Evolutionary conservation across 2,329 filamentous ascomycete genomes (phyloP).

Genomic region (Dothideomycetes sp.): DNA sequence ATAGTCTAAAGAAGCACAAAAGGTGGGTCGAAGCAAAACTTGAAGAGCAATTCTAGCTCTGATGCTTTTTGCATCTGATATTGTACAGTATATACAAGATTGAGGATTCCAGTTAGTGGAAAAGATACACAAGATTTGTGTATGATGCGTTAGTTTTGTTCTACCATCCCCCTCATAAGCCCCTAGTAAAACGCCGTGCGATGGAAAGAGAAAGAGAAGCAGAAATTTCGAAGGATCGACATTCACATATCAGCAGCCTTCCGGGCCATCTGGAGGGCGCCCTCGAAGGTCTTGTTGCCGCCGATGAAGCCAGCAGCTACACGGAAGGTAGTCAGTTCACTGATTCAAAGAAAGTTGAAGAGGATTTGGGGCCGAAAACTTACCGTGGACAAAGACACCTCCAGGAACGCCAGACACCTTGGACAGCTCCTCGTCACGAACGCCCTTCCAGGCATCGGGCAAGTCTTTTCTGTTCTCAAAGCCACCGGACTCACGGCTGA

Average conservation of each 20-base stretch:
- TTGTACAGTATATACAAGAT: too few species aligned
- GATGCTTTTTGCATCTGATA: too few species aligned
- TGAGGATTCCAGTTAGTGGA: too few species aligned
- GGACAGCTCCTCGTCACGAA: slow-evolving; percentile 78
- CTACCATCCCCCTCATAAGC: too few species aligned
- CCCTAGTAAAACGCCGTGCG: background rate
- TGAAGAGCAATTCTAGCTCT: too few species aligned
- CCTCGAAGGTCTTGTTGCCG: slow-evolving; percentile 85
- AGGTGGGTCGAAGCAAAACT: too few species aligned
- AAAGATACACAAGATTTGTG: too few species aligned
- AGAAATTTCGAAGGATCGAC: background rate
- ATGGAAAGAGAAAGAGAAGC: background rate
- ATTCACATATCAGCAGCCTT: slow-evolving; percentile 51
- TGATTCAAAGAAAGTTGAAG: too few species aligned
- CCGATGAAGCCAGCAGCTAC: slow-evolving; percentile 94
- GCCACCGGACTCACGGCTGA: slow-evolving; percentile 74
- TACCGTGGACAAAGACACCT: slow-evolving; percentile 88
- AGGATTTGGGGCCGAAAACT: too few species aligned
- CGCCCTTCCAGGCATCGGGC: slow-evolving; percentile 84
- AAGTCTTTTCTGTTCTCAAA: slow-evolving; percentile 89
- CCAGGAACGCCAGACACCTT: slow-evolving; percentile 59
- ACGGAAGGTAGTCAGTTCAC: too few species aligned
- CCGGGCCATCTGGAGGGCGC: slow-evolving; percentile 74
- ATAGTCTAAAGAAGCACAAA: too few species aligned
- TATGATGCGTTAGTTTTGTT: too few species aligned